Evolutionary conservation across 495 filamentous ascomycete species (phyloP), one percentile per base, ranked within the genome.

Genomic region (Podospora appendiculata): DNA sequence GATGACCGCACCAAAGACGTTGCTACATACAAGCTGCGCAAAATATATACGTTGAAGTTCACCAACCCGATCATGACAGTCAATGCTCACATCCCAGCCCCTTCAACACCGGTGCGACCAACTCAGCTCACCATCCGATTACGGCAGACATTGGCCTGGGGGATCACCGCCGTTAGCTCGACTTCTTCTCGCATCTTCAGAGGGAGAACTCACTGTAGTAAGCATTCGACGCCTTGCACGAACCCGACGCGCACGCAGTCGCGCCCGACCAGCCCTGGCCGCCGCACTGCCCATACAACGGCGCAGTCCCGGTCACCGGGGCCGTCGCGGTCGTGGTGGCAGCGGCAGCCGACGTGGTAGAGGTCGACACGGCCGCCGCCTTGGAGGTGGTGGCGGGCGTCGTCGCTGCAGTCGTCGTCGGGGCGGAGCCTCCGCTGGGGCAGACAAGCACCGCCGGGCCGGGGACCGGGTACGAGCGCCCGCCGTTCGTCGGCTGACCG

Each of bases 241-340:
- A 64, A 8, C 64, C 64, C n/a, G 55, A 50, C 52, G 49, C 61
- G 52, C 72, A 76, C 18, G 45, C 53, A 0, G 67, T 74, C 57
- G 71, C 72, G 4, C 73, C 73, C 0, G 66, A 65, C 44, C 61
- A 76, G 1, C 70, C 74, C 6, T 38, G 61, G 0, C 76, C 75
- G 13, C 74, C 76, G 47, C 75, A 77, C 57, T 77, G 76, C 32
- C 56, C 60, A 36, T 71, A 77, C 41, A 62, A 58, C 6, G 55
- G 36, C 10, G 64, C 67, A 0, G 56, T 58, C 46, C 73, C 75
- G 3, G 56, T 8, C 18, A 3, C 62, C n/a, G 58, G 55, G 17
- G 36, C 41, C n/a, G 58, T 45, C 4, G 58, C 58, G 10, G 36
- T 3, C 17, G 35, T 41, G 13, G 52, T 56, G 6, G 43, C 57